A percentile compares a stretch with the other conserved stretches of the same genome.
phyloP scores from a whole-genome alignment of 2,329 filamentous ascomycete species.

The Neonectria ditissima region DNA sequence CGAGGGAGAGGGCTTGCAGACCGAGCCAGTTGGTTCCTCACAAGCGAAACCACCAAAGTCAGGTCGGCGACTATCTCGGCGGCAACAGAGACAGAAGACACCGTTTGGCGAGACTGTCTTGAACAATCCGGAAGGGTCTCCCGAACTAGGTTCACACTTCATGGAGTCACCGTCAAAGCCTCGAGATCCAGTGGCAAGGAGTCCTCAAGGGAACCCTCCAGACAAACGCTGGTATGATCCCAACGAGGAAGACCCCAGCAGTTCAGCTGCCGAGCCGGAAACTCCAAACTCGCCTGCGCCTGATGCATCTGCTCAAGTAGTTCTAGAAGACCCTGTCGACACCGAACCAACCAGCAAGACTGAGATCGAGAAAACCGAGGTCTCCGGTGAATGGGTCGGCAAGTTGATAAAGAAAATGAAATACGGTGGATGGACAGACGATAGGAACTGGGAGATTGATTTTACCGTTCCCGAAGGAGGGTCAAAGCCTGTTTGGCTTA shows the following conservation, averaged over 20 bases:
- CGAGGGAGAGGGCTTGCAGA: background rate
- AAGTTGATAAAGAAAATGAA: constrained; percentile 25
- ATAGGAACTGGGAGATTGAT: constrained; percentile 27
- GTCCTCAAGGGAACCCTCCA: background rate
- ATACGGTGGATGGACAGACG: constrained; percentile 23
- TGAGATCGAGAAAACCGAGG: constrained; percentile 8
- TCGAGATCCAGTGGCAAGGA: background rate
- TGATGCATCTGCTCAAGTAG: background rate
- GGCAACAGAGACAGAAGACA: constrained; percentile 30
- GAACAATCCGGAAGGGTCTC: constrained; percentile 19
- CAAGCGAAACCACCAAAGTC: constrained; percentile 4
- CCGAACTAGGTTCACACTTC: constrained; percentile 26
- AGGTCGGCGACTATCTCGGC: constrained; percentile 5
- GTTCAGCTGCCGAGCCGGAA: background rate
- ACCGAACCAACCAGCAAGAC: constrained; percentile 27
- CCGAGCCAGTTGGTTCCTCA: background rate
- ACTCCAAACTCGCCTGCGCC: background rate
- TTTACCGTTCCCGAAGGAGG: constrained; percentile 12
- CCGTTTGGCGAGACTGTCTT: constrained; percentile 16
- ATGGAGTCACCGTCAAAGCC: constrained; percentile 1
- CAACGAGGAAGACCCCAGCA: constrained; percentile 14
- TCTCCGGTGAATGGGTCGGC: constrained; percentile 24
- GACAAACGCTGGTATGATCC: background rate
- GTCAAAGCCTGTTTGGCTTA: constrained; percentile 9
- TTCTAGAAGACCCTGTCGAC: constrained; percentile 36